Percentiles rank a stretch among this genome's conserved stretches.
Conservation (phyloP, 2,329 filamentous ascomycete genomes). For the Xylariaceae sp. region DNA sequence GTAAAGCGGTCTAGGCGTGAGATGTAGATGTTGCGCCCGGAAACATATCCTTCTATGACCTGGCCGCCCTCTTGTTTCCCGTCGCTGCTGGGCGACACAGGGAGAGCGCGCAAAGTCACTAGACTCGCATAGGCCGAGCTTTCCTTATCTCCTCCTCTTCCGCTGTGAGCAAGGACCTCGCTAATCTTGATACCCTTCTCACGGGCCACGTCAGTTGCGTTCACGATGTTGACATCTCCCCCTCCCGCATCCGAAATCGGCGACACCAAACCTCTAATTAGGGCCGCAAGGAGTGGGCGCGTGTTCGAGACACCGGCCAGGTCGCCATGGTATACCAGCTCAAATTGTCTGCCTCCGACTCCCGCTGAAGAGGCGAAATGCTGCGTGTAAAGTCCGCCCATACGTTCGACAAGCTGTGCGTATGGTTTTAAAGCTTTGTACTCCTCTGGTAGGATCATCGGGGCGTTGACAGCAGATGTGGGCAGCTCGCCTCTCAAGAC, state of each 20-base stretch:
- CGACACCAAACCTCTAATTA: conserved; percentile 71
- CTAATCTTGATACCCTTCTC: conserved; percentile 75
- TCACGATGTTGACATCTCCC: conserved; percentile 76
- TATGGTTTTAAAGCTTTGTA: conserved; percentile 75
- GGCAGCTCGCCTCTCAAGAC: conserved; percentile 71
- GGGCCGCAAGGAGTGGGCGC: conserved; percentile 71
- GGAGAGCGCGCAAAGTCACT: conserved; percentile 61
- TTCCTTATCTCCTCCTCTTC: conserved; percentile 41
- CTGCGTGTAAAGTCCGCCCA: conserved; percentile 76
- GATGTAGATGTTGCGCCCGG: conserved; percentile 62
- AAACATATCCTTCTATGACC: conserved; percentile 63
- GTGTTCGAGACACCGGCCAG: conserved; percentile 69
- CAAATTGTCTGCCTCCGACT: conserved; percentile 64
- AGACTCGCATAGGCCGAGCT: conserved; percentile 64
- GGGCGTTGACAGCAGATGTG: conserved; percentile 74
- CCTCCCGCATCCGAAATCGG: conserved; percentile 64
- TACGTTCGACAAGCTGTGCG: conserved; percentile 68
- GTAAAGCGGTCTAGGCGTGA: conserved; percentile 69
- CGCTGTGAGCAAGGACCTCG: conserved; percentile 59
- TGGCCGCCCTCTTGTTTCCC: conserved; percentile 19
- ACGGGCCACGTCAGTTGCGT: conserved; percentile 69
- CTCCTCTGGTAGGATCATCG: conserved; percentile 76
- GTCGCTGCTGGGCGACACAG: conserved; percentile 18
- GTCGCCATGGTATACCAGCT: conserved; percentile 73
- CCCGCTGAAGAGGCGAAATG: conserved; percentile 49